phyloP scores from a whole-genome alignment of 169 alveolate genomes.

The Cryptosporidium parvum region DNA sequence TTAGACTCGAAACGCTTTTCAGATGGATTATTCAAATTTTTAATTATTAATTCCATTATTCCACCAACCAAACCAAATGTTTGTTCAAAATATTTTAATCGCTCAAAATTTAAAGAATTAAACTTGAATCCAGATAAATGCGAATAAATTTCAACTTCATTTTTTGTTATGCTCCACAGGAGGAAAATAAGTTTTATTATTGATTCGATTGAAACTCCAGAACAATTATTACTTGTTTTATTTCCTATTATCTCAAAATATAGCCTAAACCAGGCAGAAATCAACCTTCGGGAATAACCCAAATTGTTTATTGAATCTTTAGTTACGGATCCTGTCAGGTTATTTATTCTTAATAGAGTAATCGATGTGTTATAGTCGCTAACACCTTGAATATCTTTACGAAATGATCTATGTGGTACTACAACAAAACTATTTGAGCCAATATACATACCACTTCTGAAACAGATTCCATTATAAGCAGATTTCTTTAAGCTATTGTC shows the following conservation, averaged over 20 bases:
- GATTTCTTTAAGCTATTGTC: not conserved
- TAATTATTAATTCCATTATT: constrained; percentile 6
- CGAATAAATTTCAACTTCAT: constrained; percentile 6
- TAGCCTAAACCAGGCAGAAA: constrained; percentile 40
- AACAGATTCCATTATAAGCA: constrained; percentile 14
- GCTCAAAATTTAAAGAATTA: not conserved
- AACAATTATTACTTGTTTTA: not conserved
- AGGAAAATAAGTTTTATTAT: constrained; percentile 11
- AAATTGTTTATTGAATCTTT: not conserved
- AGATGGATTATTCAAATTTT: not conserved
- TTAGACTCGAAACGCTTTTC: not conserved
- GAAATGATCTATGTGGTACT: constrained; percentile 31
- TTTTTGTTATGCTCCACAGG: constrained; percentile 33
- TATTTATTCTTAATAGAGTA: constrained; percentile 30
- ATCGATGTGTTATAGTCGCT: constrained; percentile 33
- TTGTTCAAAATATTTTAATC: constrained; percentile 20
- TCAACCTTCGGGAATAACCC: not conserved
- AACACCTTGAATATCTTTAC: not conserved
- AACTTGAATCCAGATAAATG: not conserved
- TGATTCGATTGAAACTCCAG: constrained; percentile 2
- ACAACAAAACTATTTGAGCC: constrained; percentile 44
- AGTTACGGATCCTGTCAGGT: not conserved
- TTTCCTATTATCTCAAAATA: constrained; percentile 41
- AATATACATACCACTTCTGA: constrained; percentile 60
- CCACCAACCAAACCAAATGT: constrained; percentile 41